phyloP scores from a whole-genome alignment of 1,284 basidiomycete genomes.

The Ganoderma meredithae region DNA sequence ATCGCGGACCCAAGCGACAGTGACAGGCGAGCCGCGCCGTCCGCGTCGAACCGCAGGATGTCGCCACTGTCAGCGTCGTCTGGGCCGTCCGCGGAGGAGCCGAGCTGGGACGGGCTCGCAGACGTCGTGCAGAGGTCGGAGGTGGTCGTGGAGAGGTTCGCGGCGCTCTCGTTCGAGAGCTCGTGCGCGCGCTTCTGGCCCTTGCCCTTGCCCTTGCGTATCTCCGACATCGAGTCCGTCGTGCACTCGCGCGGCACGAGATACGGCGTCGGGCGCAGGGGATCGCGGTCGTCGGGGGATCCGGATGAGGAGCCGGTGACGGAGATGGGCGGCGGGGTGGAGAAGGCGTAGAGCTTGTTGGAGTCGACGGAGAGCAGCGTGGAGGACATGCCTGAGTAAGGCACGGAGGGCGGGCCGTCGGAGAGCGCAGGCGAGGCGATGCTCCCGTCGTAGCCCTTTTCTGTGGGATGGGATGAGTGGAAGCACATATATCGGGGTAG shows the following conservation, averaged over 20 bases:
- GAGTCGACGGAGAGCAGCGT: conserved; percentile 35
- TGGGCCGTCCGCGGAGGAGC: neutral
- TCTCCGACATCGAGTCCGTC: neutral
- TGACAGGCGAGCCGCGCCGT: neutral
- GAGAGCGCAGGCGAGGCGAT: conserved; percentile 1
- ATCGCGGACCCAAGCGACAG: neutral
- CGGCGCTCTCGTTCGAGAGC: conserved; percentile 3
- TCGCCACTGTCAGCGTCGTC: neutral
- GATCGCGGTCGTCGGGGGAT: neutral
- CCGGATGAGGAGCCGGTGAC: neutral
- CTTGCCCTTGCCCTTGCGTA: neutral
- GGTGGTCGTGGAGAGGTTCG: neutral
- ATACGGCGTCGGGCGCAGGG: neutral
- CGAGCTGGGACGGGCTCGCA: conserved; percentile 3
- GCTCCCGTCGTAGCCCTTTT: neutral
- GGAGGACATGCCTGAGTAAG: conserved; percentile 3
- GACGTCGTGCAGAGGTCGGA: neutral
- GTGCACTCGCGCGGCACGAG: conserved; percentile 5
- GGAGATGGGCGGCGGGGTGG: conserved; percentile 36
- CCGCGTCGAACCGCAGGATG: neutral
- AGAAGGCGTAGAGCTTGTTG: conserved; percentile 38
- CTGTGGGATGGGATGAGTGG: neutral
- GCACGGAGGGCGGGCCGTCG: neutral
- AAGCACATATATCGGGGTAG: too few species aligned
- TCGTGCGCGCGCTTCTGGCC: neutral